Conservation (phyloP, 306 rosid species). For the Trifolium dubium region DNA sequence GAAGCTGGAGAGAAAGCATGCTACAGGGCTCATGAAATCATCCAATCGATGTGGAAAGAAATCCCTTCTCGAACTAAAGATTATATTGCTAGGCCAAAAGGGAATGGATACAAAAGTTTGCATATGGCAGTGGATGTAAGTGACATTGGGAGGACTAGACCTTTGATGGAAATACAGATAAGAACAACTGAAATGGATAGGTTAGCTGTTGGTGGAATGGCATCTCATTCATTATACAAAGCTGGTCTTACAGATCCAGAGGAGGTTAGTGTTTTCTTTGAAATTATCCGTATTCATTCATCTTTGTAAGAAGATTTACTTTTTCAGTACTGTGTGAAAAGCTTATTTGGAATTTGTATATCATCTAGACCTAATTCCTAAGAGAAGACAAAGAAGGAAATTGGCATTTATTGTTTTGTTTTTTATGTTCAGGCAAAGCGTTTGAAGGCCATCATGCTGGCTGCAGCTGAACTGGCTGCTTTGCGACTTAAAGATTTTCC, state of each 20-base stretch:
- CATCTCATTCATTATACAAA: constrained; percentile 95
- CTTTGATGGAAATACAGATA: constrained; percentile 88
- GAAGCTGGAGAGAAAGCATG: constrained; percentile 79
- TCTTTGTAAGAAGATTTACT: background rate
- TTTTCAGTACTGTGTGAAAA: background rate
- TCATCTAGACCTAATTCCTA: constrained; percentile 19
- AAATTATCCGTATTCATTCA: background rate
- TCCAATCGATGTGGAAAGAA: constrained; percentile 79
- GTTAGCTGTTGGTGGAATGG: constrained; percentile 77
- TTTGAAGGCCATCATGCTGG: constrained; percentile 78
- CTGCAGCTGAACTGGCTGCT: constrained; percentile 96
- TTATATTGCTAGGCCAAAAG: constrained; percentile 81
- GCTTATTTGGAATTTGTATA: background rate
- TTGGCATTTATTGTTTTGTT: constrained; percentile 28
- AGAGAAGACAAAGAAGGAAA: constrained; percentile 25
- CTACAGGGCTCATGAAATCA: constrained; percentile 64
- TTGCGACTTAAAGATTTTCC: constrained; percentile 85
- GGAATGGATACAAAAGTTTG: constrained; percentile 83
- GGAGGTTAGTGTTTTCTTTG: constrained; percentile 61
- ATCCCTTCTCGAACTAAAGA: constrained; percentile 79
- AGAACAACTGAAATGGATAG: constrained; percentile 86
- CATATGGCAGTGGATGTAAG: constrained; percentile 95
- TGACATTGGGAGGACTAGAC: constrained; percentile 62
- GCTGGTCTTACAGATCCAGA: constrained; percentile 89
- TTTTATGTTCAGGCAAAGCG: constrained; percentile 73